Percentiles rank a stretch among this genome's conserved stretches.
phyloP scores from a whole-genome alignment of 1,139 yeast species.

The Suhomyces yuchorum region DNA sequence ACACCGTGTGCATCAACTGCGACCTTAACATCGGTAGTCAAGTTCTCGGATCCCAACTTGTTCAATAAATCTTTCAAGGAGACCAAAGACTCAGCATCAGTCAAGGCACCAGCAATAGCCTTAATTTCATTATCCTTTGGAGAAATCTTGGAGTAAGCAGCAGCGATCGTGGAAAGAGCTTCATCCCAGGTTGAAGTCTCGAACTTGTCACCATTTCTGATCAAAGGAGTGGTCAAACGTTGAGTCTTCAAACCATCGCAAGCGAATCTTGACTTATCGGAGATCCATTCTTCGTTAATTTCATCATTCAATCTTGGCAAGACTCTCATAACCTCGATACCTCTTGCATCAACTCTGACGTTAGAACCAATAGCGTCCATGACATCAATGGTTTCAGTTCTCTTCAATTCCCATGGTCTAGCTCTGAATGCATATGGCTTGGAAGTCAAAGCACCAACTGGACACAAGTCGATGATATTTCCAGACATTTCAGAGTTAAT shows the following conservation, averaged over 20 bases:
- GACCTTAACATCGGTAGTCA: conserved; percentile 68
- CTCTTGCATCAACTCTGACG: conserved; percentile 83
- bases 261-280: conserved; percentile 85
- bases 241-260: conserved; percentile 86
- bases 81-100: conserved; percentile 82
- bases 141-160: conserved; percentile 57
- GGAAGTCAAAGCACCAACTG: conserved; percentile 89
- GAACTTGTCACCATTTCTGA: conserved; percentile 71
- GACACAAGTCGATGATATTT: conserved; percentile 85
- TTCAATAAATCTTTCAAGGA: conserved; percentile 80
- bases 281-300: conserved; percentile 89
- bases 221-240: conserved; percentile 79
- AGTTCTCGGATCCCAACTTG: conserved; percentile 78
- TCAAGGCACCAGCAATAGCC: conserved; percentile 80
- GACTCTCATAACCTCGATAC: conserved; percentile 86
- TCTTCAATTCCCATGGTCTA: conserved; percentile 92
- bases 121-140: conserved; percentile 75
- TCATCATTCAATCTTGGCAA: conserved; percentile 86
- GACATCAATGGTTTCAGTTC: conserved; percentile 86
- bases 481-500: conserved; percentile 86
- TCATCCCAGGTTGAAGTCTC: conserved; percentile 87
- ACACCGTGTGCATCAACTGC: conserved; percentile 69
- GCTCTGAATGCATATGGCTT: conserved; percentile 91
- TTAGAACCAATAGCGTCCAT: conserved; percentile 83
- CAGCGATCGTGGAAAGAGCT: conserved; percentile 71